Evolutionary conservation across 2,329 filamentous ascomycete species (phyloP).

Genomic region (Lachnellula hyalina): DNA sequence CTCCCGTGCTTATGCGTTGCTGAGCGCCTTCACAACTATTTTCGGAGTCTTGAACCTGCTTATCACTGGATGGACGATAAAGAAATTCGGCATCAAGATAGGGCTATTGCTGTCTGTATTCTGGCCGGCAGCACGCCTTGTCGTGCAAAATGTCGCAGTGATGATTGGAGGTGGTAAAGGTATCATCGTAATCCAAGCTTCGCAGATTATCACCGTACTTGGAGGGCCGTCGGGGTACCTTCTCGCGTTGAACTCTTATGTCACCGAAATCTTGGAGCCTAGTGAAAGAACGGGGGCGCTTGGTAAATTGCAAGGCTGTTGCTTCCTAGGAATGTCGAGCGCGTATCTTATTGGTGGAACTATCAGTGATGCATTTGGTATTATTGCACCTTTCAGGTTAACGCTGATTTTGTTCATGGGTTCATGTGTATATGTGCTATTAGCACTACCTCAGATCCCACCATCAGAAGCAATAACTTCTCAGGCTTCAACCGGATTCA

Average conservation of each 20-base stretch:
- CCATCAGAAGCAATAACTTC: constrained; percentile 36
- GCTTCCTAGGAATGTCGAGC: constrained; percentile 61
- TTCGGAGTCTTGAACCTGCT: constrained; percentile 65
- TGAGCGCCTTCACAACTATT: constrained; percentile 62
- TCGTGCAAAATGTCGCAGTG: constrained; percentile 60
- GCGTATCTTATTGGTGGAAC: constrained; percentile 62
- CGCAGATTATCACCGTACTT: constrained; percentile 62
- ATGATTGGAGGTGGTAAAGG: constrained; percentile 53
- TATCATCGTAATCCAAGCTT: constrained; percentile 63
- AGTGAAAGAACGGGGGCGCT: constrained; percentile 58
- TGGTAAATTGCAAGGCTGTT: constrained; percentile 59
- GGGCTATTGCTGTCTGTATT: constrained; percentile 59
- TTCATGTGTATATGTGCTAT: constrained; percentile 36
- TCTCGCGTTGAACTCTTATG: constrained; percentile 62
- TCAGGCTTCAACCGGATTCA: constrained; percentile 34
- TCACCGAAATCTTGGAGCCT: constrained; percentile 58
- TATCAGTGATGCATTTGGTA: constrained; percentile 57
- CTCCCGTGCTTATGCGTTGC: constrained; percentile 56
- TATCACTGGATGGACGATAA: constrained; percentile 61
- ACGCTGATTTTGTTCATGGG: constrained; percentile 52
- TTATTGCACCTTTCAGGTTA: constrained; percentile 59
- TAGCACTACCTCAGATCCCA: constrained; percentile 45
- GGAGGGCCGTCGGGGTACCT: constrained; percentile 67
- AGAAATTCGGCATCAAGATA: constrained; percentile 56
- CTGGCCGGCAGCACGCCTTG: constrained; percentile 58